Percentiles rank a stretch among this genome's conserved stretches.
These are phyloP conservation scores for Pezizomycotina sp. DNA, from an alignment of 2,329 filamentous ascomycete genomes.

Conservation along the genomic window DNA sequence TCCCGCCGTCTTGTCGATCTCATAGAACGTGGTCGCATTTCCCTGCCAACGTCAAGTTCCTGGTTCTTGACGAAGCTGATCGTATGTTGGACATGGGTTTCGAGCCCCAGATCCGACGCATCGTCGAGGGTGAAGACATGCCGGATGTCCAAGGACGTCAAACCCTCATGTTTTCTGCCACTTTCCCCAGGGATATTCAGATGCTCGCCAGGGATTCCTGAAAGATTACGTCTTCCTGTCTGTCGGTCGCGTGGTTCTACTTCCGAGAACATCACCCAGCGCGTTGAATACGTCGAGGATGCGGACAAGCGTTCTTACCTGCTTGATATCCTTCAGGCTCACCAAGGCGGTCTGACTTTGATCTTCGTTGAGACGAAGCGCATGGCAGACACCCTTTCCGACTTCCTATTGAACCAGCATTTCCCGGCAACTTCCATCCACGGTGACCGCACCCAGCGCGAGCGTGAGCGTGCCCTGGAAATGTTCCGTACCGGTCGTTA, in stretches of 20 bases:
- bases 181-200: constrained; percentile 97
- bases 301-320: constrained; percentile 94
- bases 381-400: constrained; percentile 93
- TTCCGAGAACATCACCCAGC: constrained; percentile 99
- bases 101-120: constrained; percentile 96
- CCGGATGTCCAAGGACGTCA: constrained; percentile 66
- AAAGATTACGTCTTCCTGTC: constrained; percentile 99
- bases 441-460: constrained; percentile 93
- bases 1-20: constrained; percentile 89
- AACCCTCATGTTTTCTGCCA: constrained; percentile 99
- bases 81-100: constrained; percentile 99
- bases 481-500: constrained; percentile 93
- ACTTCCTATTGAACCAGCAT: constrained; percentile 96
- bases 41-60: constrained; percentile 96
- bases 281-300: constrained; percentile 95
- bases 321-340: constrained; percentile 90
- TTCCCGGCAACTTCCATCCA: constrained; percentile 98
- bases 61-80: constrained; percentile 96
- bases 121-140: constrained; percentile 98
- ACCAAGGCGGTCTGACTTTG: constrained; percentile 72
- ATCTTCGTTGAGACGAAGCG: constrained; percentile 99
- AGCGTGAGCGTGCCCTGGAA: constrained; percentile 93
- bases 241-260: constrained; percentile 97
- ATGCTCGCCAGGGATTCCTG: constrained; percentile 94
- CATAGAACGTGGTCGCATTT: constrained; percentile 96